phyloP scores from a whole-genome alignment of 2,329 filamentous ascomycete species.

The Cladosporium sp. region DNA sequence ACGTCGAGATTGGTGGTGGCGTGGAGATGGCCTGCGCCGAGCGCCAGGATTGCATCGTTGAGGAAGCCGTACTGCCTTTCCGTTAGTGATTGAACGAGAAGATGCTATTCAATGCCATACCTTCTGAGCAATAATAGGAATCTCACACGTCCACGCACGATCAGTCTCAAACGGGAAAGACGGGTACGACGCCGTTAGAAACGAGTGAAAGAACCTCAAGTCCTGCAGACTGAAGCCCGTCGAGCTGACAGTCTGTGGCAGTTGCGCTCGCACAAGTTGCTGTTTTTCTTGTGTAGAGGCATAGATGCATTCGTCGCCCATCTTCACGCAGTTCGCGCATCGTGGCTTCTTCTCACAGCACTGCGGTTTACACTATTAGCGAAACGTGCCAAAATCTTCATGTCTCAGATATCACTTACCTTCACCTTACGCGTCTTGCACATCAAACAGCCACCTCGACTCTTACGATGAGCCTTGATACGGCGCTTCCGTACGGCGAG shows the following conservation, averaged over 20 bases:
- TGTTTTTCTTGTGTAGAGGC: not conserved
- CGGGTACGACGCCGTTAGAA: conserved; percentile 11
- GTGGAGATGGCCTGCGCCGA: conserved; percentile 8
- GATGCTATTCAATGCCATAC: not conserved
- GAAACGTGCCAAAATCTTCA: not conserved
- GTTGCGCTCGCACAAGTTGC: conserved; percentile 5
- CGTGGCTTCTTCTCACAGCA: conserved; percentile 15
- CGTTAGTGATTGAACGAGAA: not conserved
- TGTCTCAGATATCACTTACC: not conserved
- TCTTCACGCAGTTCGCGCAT: conserved; percentile 13
- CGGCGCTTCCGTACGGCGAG: conserved; percentile 2
- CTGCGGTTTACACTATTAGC: not conserved
- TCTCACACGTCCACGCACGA: conserved; percentile 8
- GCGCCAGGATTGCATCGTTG: conserved; percentile 7
- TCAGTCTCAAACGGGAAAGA: conserved; percentile 14
- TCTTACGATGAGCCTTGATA: conserved; percentile 14
- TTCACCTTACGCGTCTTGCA: conserved; percentile 19
- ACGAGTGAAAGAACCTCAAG: conserved; percentile 15
- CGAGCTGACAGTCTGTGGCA: conserved; percentile 10
- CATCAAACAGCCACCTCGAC: conserved; percentile 11
- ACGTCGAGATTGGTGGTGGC: conserved; percentile 11
- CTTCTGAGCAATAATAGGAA: conserved; percentile 17
- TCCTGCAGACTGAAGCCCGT: conserved; percentile 7
- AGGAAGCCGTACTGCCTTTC: not conserved
- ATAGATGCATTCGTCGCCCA: conserved; percentile 15